Conservation (phyloP, 495 filamentous ascomycete species). For the Aspergillus steynii region DNA sequence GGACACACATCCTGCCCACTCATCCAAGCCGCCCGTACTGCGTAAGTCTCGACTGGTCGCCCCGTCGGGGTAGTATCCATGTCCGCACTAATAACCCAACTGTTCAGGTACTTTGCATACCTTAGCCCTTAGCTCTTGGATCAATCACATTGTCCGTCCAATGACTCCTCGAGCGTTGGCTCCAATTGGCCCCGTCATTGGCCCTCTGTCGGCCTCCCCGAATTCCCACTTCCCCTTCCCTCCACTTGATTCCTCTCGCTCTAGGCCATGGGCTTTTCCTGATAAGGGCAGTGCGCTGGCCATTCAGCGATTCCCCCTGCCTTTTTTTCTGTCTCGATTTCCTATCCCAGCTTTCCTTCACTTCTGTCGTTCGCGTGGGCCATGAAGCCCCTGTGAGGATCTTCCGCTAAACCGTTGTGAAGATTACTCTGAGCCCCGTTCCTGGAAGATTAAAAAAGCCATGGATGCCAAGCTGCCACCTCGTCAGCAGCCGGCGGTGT, state of each 20-base stretch:
- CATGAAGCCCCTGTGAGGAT: constrained; percentile 26
- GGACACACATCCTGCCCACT: no score
- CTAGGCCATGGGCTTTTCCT: constrained; percentile 24
- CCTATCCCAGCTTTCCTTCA: constrained; percentile 7
- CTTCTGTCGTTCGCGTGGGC: constrained; percentile 9
- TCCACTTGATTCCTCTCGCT: constrained; percentile 9
- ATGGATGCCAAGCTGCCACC: constrained; percentile 38
- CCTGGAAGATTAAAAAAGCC: constrained; percentile 4
- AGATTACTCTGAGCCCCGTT: constrained; percentile 21
- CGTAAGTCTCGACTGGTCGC: background rate
- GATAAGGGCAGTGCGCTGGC: constrained; percentile 32
- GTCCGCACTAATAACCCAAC: background rate
- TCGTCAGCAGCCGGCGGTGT: constrained; percentile 18
- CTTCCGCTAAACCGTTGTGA: constrained; percentile 17
- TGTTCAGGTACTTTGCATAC: background rate
- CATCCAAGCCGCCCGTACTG: no score
- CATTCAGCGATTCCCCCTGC: constrained; percentile 26
- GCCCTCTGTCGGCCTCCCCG: constrained; percentile 3
- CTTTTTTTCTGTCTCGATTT: constrained; percentile 13
- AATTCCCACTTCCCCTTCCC: constrained; percentile 18
- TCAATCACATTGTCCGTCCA: background rate
- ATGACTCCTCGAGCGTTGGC: background rate
- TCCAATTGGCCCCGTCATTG: background rate
- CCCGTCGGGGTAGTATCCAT: background rate
- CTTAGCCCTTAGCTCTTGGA: background rate